phyloP scores from a whole-genome alignment of 495 filamentous ascomycete genomes.

The Daldinia grandis region DNA sequence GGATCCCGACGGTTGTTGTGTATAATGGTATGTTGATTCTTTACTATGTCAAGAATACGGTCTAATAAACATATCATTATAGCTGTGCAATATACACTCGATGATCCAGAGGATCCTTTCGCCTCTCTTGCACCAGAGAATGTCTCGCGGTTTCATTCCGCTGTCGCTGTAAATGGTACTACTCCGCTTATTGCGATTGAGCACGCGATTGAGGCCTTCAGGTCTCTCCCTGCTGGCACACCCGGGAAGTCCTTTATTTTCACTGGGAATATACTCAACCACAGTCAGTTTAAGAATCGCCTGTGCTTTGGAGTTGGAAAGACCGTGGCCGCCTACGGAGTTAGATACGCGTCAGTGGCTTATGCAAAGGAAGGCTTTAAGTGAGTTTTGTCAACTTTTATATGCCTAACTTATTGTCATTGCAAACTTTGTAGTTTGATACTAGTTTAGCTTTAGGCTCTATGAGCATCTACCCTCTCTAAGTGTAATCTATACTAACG shows the following conservation, averaged over 20 bases:
- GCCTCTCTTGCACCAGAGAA: conserved; percentile 21
- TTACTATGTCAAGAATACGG: not conserved
- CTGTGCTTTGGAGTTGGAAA: conserved; percentile 19
- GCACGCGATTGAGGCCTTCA: conserved; percentile 8
- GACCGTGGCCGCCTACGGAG: conserved; percentile 18
- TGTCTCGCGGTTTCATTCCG: conserved; percentile 12
- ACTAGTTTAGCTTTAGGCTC: not conserved
- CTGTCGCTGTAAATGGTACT: conserved; percentile 21
- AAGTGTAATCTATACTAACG: not conserved
- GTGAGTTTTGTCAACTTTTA: not conserved
- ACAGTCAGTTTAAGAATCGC: conserved; percentile 23
- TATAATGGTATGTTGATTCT: conserved; percentile 11
- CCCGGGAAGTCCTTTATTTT: conserved; percentile 23
- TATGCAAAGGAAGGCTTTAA: conserved; percentile 21
- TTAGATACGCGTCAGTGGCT: conserved; percentile 20
- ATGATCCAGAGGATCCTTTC: conserved; percentile 17
- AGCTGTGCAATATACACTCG: conserved; percentile 19
- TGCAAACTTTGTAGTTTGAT: not conserved
- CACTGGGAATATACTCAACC: conserved; percentile 21
- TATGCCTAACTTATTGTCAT: not conserved
- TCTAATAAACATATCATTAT: not conserved
- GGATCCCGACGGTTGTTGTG: conserved; percentile 16
- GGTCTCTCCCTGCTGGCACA: conserved; percentile 7
- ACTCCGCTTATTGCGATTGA: conserved; percentile 18
- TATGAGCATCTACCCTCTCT: not conserved